Base-by-base conservation (phyloP, 441 rosid species). In the Gossypium schwendimanii region DNA sequence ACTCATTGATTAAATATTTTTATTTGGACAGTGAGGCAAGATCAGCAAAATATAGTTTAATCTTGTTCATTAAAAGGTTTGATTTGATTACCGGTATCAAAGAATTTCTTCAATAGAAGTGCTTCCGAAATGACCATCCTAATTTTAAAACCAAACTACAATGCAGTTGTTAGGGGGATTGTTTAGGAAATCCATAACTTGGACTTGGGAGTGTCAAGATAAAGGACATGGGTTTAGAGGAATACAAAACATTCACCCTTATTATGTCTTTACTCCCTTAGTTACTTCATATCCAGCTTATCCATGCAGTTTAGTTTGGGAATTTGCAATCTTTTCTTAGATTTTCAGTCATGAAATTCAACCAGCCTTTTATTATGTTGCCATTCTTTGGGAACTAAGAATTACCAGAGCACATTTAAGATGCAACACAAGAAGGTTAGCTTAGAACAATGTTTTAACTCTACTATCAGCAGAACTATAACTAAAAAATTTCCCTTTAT, bases 371-470 rank as follows among this genome's bases (percentile, higher is more conserved):
- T 8, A 3, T 61, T 31, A 4, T 24, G n/a, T 50, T 47, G n/a
- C 71, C 71, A 8, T 26, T 67, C 7, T 47, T 23, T 66, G 23
- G 10, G 57, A 65, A 9, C 39, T 24, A 47, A 67, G 55, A 67
- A 26, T 26, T 65, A 20, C 21, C 33, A 5, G 14, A n/a, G 14
- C 24, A 26, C 45, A 26, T 68, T 28, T 5, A 31, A 50, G 44
- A 12, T 28, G 26, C 17, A 68, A 28, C 10, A n/a, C 23, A 52
- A 68, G 49, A 62, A 60, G 26, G 15, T 31, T 45, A 68, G 9
- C 26, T 68, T 50, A 68, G 60, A 68, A 15, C 71, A 68, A 52
- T n/a, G 28, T 52, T 68, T 68, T 31, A 52, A 31, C 28, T 31
- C 58, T 52, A 26, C 18, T 52, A 68, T 52, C 47, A 14, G 57